phyloP scores from a whole-genome alignment of 2,329 filamentous ascomycete species.

The Paecilomyces sp. region DNA sequence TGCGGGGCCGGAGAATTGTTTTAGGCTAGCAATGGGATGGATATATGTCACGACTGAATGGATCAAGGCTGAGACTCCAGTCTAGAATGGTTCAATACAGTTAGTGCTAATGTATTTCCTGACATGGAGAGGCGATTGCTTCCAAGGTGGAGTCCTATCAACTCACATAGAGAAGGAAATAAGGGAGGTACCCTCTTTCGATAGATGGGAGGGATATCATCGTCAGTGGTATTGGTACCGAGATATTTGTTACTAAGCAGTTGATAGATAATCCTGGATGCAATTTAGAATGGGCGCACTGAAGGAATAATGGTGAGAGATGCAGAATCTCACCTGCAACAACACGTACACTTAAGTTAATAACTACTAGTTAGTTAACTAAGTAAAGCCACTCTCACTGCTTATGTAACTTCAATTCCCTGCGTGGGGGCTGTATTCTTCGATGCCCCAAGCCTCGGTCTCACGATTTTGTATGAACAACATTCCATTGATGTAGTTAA shows the following conservation, averaged over 20 bases:
- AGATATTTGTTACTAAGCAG: background rate
- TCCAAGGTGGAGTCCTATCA: background rate
- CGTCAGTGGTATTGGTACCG: background rate
- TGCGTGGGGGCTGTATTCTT: background rate
- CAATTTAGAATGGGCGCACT: background rate
- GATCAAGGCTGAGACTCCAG: slow-evolving; percentile 13
- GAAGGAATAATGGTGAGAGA: background rate
- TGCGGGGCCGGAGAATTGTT: slow-evolving; percentile 21
- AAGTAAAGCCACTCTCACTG: background rate
- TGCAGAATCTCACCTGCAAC: background rate
- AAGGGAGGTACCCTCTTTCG: slow-evolving; percentile 19
- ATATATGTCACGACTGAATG: slow-evolving; percentile 23
- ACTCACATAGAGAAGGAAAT: slow-evolving; percentile 18
- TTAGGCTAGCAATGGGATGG: slow-evolving; percentile 10
- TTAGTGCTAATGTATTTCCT: background rate
- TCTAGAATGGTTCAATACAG: slow-evolving; percentile 6
- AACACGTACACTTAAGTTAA: background rate
- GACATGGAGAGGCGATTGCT: too few species aligned
- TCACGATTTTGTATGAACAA: too few species aligned
- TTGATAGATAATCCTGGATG: background rate
- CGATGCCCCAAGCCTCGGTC: too few species aligned
- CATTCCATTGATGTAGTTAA: too few species aligned
- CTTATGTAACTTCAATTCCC: background rate
- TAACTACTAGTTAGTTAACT: background rate
- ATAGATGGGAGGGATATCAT: slow-evolving; percentile 4